These are phyloP conservation scores for Neurospora africana DNA, from an alignment of 495 filamentous ascomycete genomes.

Conservation along the genomic window DNA sequence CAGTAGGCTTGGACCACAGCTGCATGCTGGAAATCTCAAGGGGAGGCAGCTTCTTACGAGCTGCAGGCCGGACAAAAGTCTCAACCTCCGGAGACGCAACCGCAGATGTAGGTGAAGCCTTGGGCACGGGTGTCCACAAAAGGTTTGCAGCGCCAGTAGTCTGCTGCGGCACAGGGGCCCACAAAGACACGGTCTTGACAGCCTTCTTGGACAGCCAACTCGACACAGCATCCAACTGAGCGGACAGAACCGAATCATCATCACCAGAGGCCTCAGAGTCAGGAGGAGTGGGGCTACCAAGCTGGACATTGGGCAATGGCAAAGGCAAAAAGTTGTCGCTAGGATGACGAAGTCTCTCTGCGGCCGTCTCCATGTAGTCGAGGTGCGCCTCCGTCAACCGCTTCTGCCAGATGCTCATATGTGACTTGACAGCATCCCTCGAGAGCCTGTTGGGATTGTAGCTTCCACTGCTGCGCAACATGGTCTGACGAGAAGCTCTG, in stretches of 20 bases:
- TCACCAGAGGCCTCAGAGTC: constrained; percentile 31
- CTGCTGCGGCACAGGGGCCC: constrained; percentile 8
- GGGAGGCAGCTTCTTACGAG: constrained; percentile 19
- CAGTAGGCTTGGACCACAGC: constrained; percentile 20
- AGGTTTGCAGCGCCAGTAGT: neutral
- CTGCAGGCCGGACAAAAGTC: constrained; percentile 18
- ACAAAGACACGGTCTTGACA: constrained; percentile 7
- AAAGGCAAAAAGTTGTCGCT: constrained; percentile 31
- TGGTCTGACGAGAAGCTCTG: constrained; percentile 23
- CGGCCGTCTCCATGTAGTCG: constrained; percentile 33
- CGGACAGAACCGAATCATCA: constrained; percentile 11
- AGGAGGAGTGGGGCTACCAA: constrained; percentile 42
- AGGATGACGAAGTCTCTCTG: constrained; percentile 24
- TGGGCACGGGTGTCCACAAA: constrained; percentile 8
- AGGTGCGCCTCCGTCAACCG: constrained; percentile 30
- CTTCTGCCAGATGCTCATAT: constrained; percentile 22
- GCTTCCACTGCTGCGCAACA: constrained; percentile 19
- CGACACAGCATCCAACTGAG: constrained; percentile 18
- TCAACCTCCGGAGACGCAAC: constrained; percentile 1
- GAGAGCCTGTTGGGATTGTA: constrained; percentile 10
- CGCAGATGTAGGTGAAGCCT: neutral
- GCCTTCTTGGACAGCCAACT: neutral
- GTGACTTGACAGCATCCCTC: constrained; percentile 4
- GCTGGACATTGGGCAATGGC: constrained; percentile 22
- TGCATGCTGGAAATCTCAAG: constrained; percentile 27